Percentiles rank a stretch among this genome's conserved stretches.
phyloP scores from a whole-genome alignment of 176 grass and related monocot genomes.

The Cymbopogon citratus region DNA sequence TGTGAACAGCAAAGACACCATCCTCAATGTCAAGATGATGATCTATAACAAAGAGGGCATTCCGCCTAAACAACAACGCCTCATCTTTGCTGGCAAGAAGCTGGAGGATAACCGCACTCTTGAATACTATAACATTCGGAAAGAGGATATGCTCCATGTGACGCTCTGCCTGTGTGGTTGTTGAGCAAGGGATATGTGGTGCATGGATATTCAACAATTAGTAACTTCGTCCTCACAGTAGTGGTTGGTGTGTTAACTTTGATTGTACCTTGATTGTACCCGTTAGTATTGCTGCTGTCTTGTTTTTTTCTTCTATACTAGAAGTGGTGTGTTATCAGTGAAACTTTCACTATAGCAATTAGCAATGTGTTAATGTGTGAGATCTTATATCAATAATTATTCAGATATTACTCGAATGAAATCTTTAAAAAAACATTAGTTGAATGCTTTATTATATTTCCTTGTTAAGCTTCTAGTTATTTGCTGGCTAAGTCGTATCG shows the following conservation, averaged over 20 bases:
- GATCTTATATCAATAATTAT: no score
- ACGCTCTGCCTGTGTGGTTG: neutral
- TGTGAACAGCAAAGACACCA: neutral
- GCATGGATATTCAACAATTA: neutral
- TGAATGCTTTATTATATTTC: no score
- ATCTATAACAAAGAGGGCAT: neutral
- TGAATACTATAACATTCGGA: neutral
- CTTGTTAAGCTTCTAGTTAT: no score
- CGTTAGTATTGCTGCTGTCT: neutral
- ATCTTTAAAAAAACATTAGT: no score
- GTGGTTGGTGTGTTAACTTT: neutral
- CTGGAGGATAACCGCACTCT: neutral
- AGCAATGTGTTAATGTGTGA: no score
- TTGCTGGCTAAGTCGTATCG: no score
- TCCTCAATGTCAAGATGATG: neutral
- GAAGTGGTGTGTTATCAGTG: no score
- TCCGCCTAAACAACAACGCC: neutral
- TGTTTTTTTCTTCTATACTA: neutral
- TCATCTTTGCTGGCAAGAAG: neutral
- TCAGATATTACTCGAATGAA: no score
- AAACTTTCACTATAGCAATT: no score
- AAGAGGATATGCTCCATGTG: neutral
- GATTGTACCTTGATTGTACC: neutral
- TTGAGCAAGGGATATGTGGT: neutral
- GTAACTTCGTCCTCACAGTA: neutral